These are phyloP conservation scores for Drosera capensis DNA, from an alignment of 148 eudicot species.

Conservation along the genomic window DNA sequence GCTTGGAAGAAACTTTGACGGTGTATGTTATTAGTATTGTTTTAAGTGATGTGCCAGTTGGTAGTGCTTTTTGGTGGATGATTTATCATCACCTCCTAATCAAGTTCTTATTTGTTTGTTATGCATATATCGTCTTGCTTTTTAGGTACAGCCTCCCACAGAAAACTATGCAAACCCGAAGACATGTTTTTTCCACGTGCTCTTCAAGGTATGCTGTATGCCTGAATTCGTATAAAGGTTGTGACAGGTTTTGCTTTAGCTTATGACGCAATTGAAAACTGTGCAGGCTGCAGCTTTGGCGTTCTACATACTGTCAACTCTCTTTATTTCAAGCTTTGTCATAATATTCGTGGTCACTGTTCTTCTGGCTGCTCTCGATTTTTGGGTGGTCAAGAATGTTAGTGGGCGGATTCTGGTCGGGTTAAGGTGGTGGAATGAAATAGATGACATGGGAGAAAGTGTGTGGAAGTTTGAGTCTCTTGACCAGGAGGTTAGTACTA, in stretches of 20 bases:
- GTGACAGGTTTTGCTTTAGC: not conserved
- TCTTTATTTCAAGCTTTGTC: slow-evolving; percentile 70
- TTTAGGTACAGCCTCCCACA: slow-evolving; percentile 35
- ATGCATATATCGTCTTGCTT: not conserved
- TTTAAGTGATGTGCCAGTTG: too few relatives aligned
- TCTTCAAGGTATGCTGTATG: slow-evolving; percentile 53
- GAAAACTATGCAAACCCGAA: slow-evolving; percentile 82
- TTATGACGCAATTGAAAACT: slow-evolving; percentile 3
- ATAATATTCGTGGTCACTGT: slow-evolving; percentile 91
- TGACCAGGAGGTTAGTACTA: slow-evolving; percentile 77
- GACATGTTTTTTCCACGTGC: slow-evolving; percentile 86
- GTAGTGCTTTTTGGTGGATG: not conserved
- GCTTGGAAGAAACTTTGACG: too few relatives aligned
- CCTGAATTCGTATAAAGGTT: not conserved
- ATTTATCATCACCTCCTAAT: not conserved
- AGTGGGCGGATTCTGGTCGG: slow-evolving; percentile 97
- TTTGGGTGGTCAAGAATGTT: slow-evolving; percentile 99
- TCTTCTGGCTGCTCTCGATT: slow-evolving; percentile 82
- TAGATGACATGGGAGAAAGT: slow-evolving; percentile 76
- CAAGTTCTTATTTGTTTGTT: not conserved
- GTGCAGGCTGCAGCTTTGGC: slow-evolving; percentile 86
- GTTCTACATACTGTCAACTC: slow-evolving; percentile 83
- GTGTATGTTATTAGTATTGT: too few relatives aligned
- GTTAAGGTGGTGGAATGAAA: slow-evolving; percentile 99
- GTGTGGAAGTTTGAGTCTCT: slow-evolving; percentile 98